Evolutionary conservation across 1,284 basidiomycete species (phyloP).

Genomic region (Gomphus bonarii): DNA sequence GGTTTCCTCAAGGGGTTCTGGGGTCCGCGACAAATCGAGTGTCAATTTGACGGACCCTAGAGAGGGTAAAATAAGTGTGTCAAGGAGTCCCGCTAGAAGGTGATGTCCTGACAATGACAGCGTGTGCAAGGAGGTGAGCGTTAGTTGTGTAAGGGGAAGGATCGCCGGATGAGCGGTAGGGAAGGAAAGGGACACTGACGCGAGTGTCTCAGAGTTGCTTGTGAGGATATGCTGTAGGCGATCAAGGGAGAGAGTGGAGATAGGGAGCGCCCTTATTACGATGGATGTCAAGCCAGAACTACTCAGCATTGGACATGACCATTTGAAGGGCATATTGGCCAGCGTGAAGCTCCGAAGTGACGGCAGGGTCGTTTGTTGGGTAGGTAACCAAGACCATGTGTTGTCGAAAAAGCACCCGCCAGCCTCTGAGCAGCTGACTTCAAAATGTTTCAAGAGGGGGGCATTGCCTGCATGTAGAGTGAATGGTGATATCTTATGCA

Average conservation of each 20-base stretch:
- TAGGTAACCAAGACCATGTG: constrained; percentile 66
- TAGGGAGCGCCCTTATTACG: constrained; percentile 53
- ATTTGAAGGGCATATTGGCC: constrained; percentile 63
- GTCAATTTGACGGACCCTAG: constrained; percentile 37
- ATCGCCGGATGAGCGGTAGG: constrained; percentile 46
- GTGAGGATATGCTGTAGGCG: constrained; percentile 51
- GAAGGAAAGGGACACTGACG: constrained; percentile 49
- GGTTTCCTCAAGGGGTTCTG: constrained; percentile 51
- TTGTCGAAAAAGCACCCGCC: constrained; percentile 28
- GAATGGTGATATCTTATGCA: not conserved
- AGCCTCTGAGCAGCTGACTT: constrained; percentile 55
- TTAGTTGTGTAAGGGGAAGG: constrained; percentile 43
- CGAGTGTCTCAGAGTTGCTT: constrained; percentile 41
- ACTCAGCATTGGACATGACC: constrained; percentile 56
- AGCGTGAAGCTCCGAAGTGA: constrained; percentile 45
- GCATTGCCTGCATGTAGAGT: constrained; percentile 40
- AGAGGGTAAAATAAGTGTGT: constrained; percentile 44
- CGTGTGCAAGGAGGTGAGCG: constrained; percentile 39
- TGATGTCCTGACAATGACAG: constrained; percentile 56
- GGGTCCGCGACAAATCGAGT: constrained; percentile 56
- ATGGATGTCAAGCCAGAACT: constrained; percentile 40
- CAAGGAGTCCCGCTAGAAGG: constrained; percentile 50
- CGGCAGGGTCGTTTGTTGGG: constrained; percentile 32
- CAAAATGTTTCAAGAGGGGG: constrained; percentile 62
- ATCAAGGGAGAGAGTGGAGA: constrained; percentile 49